Evolutionary conservation across 2,329 filamentous ascomycete genomes (phyloP).

Genomic region (Exophiala calicioides): DNA sequence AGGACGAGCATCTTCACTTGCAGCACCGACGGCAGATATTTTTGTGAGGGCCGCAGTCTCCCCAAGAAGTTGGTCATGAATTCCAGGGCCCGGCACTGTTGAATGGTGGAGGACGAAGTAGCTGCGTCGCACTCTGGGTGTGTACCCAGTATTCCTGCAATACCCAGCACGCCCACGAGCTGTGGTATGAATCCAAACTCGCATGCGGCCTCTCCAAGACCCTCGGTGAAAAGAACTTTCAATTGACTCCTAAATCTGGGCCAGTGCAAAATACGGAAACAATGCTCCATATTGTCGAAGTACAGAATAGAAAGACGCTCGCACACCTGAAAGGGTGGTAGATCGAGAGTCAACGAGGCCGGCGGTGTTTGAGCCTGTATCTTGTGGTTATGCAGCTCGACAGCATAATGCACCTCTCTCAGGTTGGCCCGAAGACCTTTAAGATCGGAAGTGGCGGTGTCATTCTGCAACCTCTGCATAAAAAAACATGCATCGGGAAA

Average conservation of each 20-base stretch:
- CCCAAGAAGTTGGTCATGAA: slow-evolving; percentile 23
- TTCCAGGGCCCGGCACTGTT: slow-evolving; percentile 13
- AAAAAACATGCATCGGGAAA: slow-evolving; percentile 24
- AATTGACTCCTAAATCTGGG: slow-evolving; percentile 23
- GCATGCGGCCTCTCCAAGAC: slow-evolving; percentile 14
- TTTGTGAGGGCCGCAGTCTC: slow-evolving; percentile 10
- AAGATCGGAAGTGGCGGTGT: slow-evolving; percentile 4
- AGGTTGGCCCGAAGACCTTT: slow-evolving; percentile 15
- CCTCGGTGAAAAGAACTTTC: slow-evolving; percentile 22
- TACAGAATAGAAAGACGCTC: slow-evolving; percentile 23
- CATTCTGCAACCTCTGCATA: slow-evolving; percentile 12
- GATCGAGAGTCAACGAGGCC: slow-evolving; percentile 4
- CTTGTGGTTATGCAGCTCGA: slow-evolving; percentile 15
- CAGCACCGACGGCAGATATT: slow-evolving; percentile 22
- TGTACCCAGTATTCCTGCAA: slow-evolving; percentile 23
- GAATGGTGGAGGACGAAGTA: slow-evolving; percentile 13
- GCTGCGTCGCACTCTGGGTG: slow-evolving; percentile 25
- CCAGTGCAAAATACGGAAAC: slow-evolving; percentile 28
- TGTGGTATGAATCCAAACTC: slow-evolving; percentile 25
- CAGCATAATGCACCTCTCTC: slow-evolving; percentile 15
- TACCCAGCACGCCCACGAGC: slow-evolving; percentile 25
- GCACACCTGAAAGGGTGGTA: slow-evolving; percentile 25
- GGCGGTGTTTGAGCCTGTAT: background rate
- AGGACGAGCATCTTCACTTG: slow-evolving; percentile 27
- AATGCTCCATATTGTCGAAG: slow-evolving; percentile 32